A percentile compares a stretch with the other conserved stretches of the same genome.
phyloP scores from a whole-genome alignment of 2,329 filamentous ascomycete species.

The Stagonosporopsis rhizophila region DNA sequence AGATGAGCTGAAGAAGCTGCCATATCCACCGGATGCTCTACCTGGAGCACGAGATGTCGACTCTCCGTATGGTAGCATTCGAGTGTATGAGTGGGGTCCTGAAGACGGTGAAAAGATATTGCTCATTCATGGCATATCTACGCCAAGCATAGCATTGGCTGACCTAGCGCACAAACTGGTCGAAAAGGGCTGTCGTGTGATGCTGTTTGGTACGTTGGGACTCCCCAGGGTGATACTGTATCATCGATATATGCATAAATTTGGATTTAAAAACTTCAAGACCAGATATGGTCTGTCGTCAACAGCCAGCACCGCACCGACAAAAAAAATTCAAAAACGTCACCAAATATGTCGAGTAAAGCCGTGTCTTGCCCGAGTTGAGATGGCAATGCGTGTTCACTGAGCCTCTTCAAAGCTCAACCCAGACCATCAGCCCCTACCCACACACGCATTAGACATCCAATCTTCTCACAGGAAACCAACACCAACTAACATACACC shows the following conservation, averaged over 20 bases:
- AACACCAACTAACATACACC: conserved; percentile 11
- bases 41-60: conserved; percentile 73
- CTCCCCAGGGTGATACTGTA: neutral
- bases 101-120: conserved; percentile 74
- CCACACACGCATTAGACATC: too few species aligned
- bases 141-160: conserved; percentile 74
- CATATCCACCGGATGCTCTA: conserved; percentile 73
- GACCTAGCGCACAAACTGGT: conserved; percentile 71
- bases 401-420: too few species aligned
- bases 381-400: too few species aligned
- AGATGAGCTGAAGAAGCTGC: conserved; percentile 35
- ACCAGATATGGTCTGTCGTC: too few species aligned
- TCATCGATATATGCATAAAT: neutral
- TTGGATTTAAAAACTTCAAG: neutral
- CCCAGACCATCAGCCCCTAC: too few species aligned
- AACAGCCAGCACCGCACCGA: too few species aligned
- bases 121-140: conserved; percentile 81
- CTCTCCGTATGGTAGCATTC: conserved; percentile 73
- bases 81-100: conserved; percentile 83
- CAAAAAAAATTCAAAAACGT: too few species aligned
- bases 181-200: conserved; percentile 72
- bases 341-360: too few species aligned
- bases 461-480: neutral
- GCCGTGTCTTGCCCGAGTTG: too few species aligned
- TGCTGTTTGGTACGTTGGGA: conserved; percentile 70